These are phyloP conservation scores for Trametes sanguinea DNA, from an alignment of 768 basidiomycete genomes.

Conservation along the genomic window DNA sequence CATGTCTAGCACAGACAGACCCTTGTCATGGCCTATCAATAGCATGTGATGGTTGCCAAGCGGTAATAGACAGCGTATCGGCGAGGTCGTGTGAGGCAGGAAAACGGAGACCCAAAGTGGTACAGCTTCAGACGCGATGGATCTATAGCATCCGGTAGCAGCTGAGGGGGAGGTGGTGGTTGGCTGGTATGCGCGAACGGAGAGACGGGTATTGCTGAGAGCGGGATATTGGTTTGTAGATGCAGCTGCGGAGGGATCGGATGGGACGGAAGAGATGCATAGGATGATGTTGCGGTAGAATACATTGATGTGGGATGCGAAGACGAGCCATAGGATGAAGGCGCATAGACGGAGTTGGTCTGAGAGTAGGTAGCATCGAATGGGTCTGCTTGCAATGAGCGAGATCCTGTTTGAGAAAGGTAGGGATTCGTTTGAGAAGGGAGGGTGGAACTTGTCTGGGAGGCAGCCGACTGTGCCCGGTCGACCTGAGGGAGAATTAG, in stretches of 20 bases:
- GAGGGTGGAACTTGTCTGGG: not conserved
- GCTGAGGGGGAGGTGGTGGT: slow-evolving; percentile 19
- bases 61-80: slow-evolving; percentile 76
- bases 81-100: slow-evolving; percentile 74
- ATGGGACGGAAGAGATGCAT: slow-evolving; percentile 9
- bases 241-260: slow-evolving; percentile 23
- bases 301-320: slow-evolving; percentile 21
- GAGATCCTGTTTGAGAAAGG: not conserved
- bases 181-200: slow-evolving; percentile 28
- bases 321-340: slow-evolving; percentile 9
- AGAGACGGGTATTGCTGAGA: slow-evolving; percentile 20
- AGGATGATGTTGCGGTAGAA: slow-evolving; percentile 21
- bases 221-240: slow-evolving; percentile 28
- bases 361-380: not conserved
- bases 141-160: slow-evolving; percentile 43
- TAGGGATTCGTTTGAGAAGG: not conserved
- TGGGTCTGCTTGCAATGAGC: not conserved
- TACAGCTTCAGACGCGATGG: slow-evolving; percentile 71
- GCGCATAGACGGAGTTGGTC: slow-evolving; percentile 14
- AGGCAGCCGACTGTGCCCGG: slow-evolving; percentile 5
- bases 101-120: slow-evolving; percentile 86
- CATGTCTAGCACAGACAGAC: slow-evolving; percentile 81
- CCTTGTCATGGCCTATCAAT: slow-evolving; percentile 80
- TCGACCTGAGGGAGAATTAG: slow-evolving; percentile 1
- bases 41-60: slow-evolving; percentile 62